Evolutionary conservation across 2,329 filamentous ascomycete species (phyloP).

Genomic region (Penicillium hesseltinei): DNA sequence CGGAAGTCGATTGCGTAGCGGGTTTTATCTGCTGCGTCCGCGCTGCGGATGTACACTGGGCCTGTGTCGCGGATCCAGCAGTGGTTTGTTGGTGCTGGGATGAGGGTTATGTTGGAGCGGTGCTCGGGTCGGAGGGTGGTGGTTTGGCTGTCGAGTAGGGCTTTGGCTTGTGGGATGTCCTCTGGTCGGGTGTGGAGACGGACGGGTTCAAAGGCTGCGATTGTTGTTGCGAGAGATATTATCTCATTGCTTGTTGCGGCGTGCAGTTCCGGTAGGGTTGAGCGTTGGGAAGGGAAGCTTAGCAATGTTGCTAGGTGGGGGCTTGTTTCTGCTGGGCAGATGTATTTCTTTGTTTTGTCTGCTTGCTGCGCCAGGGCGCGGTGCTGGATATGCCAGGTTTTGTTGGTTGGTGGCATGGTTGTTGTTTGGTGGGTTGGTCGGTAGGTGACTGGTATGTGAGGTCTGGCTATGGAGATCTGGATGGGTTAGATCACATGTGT

Average conservation of each 20-base stretch:
- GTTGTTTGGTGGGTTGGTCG: not conserved
- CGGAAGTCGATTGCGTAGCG: slow-evolving; percentile 23
- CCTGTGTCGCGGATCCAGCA: slow-evolving; percentile 34
- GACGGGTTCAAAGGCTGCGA: slow-evolving; percentile 34
- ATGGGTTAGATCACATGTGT: not conserved
- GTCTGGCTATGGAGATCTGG: not conserved
- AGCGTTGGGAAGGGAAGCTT: slow-evolving; percentile 26
- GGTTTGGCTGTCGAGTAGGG: slow-evolving; percentile 9
- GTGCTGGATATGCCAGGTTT: slow-evolving; percentile 9
- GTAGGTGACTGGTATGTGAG: not conserved
- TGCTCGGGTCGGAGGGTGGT: not conserved
- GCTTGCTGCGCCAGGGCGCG: slow-evolving; percentile 6
- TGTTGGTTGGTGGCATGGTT: slow-evolving; percentile 16
- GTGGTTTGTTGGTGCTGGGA: slow-evolving; percentile 24
- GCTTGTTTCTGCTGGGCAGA: slow-evolving; percentile 23
- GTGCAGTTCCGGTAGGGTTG: slow-evolving; percentile 24
- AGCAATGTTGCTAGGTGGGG: slow-evolving; percentile 29
- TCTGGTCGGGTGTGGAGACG: slow-evolving; percentile 29
- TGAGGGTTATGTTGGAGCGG: slow-evolving; percentile 19
- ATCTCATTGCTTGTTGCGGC: slow-evolving; percentile 25
- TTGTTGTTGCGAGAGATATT: slow-evolving; percentile 26
- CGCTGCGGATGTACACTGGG: slow-evolving; percentile 26
- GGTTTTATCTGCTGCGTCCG: slow-evolving; percentile 4
- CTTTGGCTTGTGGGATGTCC: slow-evolving; percentile 16
- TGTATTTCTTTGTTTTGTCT: slow-evolving; percentile 16